Percentiles rank a stretch among this genome's conserved stretches.
Conservation (phyloP, 192 early-diverging fungal genomes). For the Obelidium mucronatum region DNA sequence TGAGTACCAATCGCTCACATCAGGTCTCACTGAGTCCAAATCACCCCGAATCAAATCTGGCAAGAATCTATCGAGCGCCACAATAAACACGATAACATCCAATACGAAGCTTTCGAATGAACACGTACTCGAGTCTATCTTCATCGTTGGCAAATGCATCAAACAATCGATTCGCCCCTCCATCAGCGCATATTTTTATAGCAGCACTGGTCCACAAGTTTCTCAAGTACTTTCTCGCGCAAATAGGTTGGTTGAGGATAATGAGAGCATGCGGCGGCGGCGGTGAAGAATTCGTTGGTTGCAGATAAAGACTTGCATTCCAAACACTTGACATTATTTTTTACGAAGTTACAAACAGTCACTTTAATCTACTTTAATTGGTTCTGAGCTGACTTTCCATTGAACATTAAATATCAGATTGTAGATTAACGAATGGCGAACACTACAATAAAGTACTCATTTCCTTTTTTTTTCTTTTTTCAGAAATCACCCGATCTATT, state of each 20-base stretch:
- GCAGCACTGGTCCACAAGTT: constrained; percentile 49
- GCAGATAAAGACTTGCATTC: no score
- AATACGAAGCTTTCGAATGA: background rate
- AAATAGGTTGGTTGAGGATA: constrained; percentile 80
- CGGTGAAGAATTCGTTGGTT: no score
- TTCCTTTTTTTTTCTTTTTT: no score
- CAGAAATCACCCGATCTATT: no score
- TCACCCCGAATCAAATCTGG: constrained; percentile 88
- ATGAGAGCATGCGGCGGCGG: constrained; percentile 53
- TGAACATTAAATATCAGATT: no score
- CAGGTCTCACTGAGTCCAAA: constrained; percentile 77
- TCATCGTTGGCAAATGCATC: constrained; percentile 62
- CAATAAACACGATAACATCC: background rate
- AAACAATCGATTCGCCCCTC: constrained; percentile 88
- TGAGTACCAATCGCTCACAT: constrained; percentile 71
- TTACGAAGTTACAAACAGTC: no score
- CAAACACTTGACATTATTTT: no score
- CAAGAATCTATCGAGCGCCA: constrained; percentile 57
- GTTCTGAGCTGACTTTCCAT: no score
- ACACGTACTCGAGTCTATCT: constrained; percentile 47
- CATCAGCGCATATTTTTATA: constrained; percentile 81
- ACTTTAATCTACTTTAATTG: no score
- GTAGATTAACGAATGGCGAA: no score
- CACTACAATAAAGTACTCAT: no score
- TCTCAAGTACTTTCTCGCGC: constrained; percentile 19